A percentile compares a stretch with the other conserved stretches of the same genome.
Evolutionary conservation across 2,329 filamentous ascomycete species (phyloP).

Genomic region (Penicillium sp.): DNA sequence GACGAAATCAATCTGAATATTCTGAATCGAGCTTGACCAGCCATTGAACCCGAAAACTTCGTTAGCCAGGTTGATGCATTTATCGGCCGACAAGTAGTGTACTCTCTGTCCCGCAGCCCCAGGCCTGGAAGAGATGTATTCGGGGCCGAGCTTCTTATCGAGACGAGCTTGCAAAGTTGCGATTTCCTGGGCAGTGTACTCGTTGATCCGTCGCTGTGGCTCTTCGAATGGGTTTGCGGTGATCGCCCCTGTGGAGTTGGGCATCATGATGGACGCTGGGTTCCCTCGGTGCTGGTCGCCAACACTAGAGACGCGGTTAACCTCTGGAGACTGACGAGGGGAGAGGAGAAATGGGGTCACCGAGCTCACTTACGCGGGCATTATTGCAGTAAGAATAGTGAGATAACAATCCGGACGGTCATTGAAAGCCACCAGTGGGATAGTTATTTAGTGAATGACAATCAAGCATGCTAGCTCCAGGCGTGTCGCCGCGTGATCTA

Average conservation of each 20-base stretch:
- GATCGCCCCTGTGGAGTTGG: constrained; percentile 25
- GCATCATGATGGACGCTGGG: constrained; percentile 37
- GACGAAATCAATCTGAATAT: constrained; percentile 89
- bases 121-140: constrained; percentile 81
- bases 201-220: constrained; percentile 55
- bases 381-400: no score
- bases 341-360: no score
- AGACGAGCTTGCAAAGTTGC: constrained; percentile 77
- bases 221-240: constrained; percentile 73
- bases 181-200: constrained; percentile 84
- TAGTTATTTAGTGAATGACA: no score
- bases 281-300: constrained; percentile 57
- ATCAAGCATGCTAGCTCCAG: no score
- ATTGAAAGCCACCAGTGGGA: no score
- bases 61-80: constrained; percentile 89
- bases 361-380: no score
- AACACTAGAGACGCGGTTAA: no score
- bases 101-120: constrained; percentile 79
- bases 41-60: constrained; percentile 96
- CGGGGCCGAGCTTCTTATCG: constrained; percentile 87
- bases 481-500: constrained; percentile 17
- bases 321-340: no score
- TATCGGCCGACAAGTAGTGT: constrained; percentile 87
- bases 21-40: constrained; percentile 92
- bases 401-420: no score